These are phyloP conservation scores for Drosera spatulata DNA, from an alignment of 179 eudicot genomes.

Conservation along the genomic window DNA sequence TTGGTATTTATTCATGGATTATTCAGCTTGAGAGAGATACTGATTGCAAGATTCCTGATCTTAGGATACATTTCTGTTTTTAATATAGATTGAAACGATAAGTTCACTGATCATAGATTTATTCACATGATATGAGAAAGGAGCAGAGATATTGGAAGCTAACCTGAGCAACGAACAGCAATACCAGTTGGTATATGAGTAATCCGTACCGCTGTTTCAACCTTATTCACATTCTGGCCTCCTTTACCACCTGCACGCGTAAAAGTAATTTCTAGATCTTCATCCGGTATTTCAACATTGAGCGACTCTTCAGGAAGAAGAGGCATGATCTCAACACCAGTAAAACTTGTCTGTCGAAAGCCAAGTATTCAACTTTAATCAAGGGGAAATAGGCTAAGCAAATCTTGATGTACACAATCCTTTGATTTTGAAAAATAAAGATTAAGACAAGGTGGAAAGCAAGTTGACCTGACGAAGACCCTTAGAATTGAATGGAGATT, in stretches of 20 bases:
- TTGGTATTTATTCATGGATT: too few species aligned
- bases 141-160: not conserved
- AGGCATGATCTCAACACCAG: slow-evolving; percentile 97
- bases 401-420: not conserved
- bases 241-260: slow-evolving; percentile 93
- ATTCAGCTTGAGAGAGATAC: too few species aligned
- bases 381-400: not conserved
- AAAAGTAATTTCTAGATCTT: slow-evolving; percentile 70
- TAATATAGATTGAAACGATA: too few species aligned
- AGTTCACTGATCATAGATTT: too few species aligned
- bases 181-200: slow-evolving; percentile 96
- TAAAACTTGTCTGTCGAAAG: slow-evolving; percentile 81
- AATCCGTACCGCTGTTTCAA: slow-evolving; percentile 92
- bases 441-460: too few species aligned
- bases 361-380: not conserved
- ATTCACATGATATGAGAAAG: not conserved
- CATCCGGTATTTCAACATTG: slow-evolving; percentile 89
- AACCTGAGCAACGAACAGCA: slow-evolving; percentile 83
- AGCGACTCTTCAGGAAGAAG: slow-evolving; percentile 87
- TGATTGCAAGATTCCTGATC: too few species aligned
- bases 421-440: not conserved
- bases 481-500: slow-evolving; percentile 89
- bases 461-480: slow-evolving; percentile 87
- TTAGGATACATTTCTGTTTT: not conserved
- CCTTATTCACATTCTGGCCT: slow-evolving; percentile 96